These are phyloP conservation scores for Dovyalis caffra DNA, from an alignment of 345 rosid genomes.

Conservation along the genomic window DNA sequence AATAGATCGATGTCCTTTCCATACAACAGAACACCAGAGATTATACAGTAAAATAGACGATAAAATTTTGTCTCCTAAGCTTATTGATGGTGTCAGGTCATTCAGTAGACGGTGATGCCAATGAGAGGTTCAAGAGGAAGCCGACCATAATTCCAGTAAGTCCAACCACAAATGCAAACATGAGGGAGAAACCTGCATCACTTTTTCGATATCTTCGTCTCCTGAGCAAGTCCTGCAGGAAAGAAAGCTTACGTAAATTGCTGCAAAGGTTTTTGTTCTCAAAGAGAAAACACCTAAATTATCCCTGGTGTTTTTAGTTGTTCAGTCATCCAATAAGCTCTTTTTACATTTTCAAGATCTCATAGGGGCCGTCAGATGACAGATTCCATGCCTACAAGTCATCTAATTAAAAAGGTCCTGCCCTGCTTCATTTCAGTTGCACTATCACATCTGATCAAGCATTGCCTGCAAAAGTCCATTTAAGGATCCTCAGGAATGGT, in stretches of 20 bases:
- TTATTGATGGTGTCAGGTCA: constrained; percentile 14
- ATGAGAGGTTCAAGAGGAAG: constrained; percentile 60
- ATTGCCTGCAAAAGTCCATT: not conserved
- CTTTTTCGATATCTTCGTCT: constrained; percentile 57
- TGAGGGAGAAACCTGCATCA: constrained; percentile 58
- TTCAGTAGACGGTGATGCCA: constrained; percentile 49
- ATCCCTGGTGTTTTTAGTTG: not conserved
- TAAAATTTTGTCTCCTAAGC: constrained; percentile 7
- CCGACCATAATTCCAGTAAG: constrained; percentile 78
- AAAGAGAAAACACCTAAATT: not conserved
- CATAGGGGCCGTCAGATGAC: not conserved
- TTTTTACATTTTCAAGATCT: constrained; percentile 1
- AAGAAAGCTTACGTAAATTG: not conserved
- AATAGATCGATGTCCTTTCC: constrained; percentile 21
- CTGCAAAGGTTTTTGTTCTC: not conserved
- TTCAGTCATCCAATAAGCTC: not conserved
- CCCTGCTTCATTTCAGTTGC: not conserved
- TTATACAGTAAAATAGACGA: constrained; percentile 27
- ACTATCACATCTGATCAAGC: not conserved
- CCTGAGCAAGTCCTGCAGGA: constrained; percentile 64
- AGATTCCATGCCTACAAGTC: not conserved
- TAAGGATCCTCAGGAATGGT: constrained; percentile 4
- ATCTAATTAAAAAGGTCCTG: not conserved
- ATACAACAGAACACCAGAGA: constrained; percentile 22
- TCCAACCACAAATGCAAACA: constrained; percentile 72